Evolutionary conservation across 1,284 basidiomycete species (phyloP), one percentile per base, ranked within the genome.

Genomic region (Tilletiopsis washingtonensis): DNA sequence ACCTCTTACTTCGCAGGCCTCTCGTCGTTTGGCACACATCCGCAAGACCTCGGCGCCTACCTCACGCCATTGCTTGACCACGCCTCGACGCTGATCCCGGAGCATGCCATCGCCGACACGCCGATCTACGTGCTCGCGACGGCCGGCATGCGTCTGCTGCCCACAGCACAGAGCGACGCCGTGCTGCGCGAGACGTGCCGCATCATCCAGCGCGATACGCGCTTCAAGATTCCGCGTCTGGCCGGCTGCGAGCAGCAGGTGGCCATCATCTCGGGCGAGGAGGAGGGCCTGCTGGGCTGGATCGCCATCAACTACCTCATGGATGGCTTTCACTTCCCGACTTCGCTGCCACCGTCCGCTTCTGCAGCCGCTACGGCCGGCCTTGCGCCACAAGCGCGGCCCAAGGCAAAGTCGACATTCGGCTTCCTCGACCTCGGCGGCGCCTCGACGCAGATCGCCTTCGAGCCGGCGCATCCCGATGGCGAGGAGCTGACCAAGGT

Each of bases 401-500:
- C 49, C n/a, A 73, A 77, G 38, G 77, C 79, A 58, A 78, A 77
- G 51, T 87, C 88, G 27, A 97, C 94, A 3, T 97, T 89, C 66
- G 94, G 94, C 3, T 99, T 99, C 75, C 78, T 99, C 56, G 94
- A 99, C 74, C 98, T 98, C 94, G 93, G 93, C 48, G 93, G 93
- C 32, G 93, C 94, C 19, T 94, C 90, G 25, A 97, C 93, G 7
- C 93, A 98, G 75, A 93, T 98, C 57, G 94, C 94, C 2, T 98
- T 98, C 69, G 91, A 77, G 20, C 78, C 78, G 0, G 9, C 43
- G 55, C n/a, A 63, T 54, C 9, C 32, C 55, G 4, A 5, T 19
- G 17, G 38, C 27, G 32, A 27, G 39, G 47, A 47, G 7, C 32
- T 61, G 15, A 80, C 85, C 38, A 82, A 85, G 53, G 88, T 99